Evolutionary conservation across 352 stramenopile genomes (phyloP), one percentile per base, ranked within the genome.

Genomic region (Globisporangium radiosum): DNA sequence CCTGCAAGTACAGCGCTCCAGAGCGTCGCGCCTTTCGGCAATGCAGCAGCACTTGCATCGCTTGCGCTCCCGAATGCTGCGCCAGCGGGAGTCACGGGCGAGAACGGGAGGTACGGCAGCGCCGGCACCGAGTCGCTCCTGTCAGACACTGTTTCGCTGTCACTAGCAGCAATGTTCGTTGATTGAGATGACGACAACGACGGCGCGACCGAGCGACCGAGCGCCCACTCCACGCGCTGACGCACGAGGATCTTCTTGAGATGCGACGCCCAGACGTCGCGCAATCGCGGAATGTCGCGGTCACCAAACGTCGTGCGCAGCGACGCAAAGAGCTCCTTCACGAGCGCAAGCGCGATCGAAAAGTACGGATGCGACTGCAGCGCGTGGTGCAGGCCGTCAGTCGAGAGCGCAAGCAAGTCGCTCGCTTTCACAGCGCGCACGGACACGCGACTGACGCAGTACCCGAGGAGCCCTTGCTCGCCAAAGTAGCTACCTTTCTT

Each of bases 401-500:
- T 54, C 15, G 37, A 50, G 4, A 71, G 52, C 17, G 56, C 56
- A 17, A 71, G 40, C 33, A 71, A 50, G 9, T 71, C 65, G 19
- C 65, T 64, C 25, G 65, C 57, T 13, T 62, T 57, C 42, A 71
- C 40, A 3, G 65, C 56, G 39, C 58, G 56, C 33, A 71, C 60
- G 0, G 61, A 66, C 4, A 56, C 11, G 36, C 54, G 53, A 40
- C 60, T 66, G n/a, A 86, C 74, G 0, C 78, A 72, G 40, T 82
- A 87, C 0, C 73, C 76, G 0, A 91, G 72, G 39, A 91, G 47
- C 0, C 79, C 79, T 9, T 73, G 63, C 14, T 91, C 75, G 39
- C 81, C 78, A 25, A 91, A 88, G 61, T 60, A 88, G 52, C 81
- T 75, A 0, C 81, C 81, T 13, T 71, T 69, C 13, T 68, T 65